Evolutionary conservation across 1,284 basidiomycete species (phyloP).

Genomic region (Malassezia sympodialis): DNA sequence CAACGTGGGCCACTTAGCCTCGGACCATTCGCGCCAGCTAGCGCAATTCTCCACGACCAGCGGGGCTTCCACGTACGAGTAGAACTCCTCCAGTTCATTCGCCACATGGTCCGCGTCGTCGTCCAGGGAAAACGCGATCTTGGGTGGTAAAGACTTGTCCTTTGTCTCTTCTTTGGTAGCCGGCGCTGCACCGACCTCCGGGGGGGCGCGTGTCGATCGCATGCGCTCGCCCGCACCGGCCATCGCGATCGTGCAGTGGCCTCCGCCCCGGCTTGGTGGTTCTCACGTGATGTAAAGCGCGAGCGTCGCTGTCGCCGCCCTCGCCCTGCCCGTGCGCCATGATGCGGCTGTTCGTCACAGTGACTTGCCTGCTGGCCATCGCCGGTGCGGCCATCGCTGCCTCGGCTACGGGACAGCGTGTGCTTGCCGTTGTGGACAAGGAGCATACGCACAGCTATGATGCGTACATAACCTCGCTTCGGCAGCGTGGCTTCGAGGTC

Average conservation of each 20-base stretch:
- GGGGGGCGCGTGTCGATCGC: background rate
- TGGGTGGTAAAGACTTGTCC: background rate
- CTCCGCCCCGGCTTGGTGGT: background rate
- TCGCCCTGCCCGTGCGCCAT: background rate
- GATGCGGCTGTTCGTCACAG: slow-evolving; percentile 1
- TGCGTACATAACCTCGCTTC: slow-evolving; percentile 21
- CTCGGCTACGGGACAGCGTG: slow-evolving; percentile 32
- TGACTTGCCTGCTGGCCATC: background rate
- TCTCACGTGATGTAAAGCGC: background rate
- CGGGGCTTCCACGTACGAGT: slow-evolving; percentile 89
- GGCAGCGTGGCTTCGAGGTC: slow-evolving; percentile 24
- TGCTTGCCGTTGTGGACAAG: slow-evolving; percentile 33
- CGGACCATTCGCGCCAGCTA: slow-evolving; percentile 62
- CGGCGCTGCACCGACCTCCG: background rate
- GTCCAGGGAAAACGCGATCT: slow-evolving; percentile 27
- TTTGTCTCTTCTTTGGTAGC: too few species aligned
- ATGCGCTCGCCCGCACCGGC: background rate
- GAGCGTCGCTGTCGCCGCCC: background rate
- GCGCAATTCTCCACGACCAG: slow-evolving; percentile 77
- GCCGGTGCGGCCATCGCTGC: background rate
- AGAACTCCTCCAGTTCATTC: slow-evolving; percentile 96
- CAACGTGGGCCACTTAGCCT: slow-evolving; percentile 11
- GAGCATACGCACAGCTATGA: slow-evolving; percentile 17
- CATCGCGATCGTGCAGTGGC: background rate
- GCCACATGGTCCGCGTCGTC: slow-evolving; percentile 82